A percentile compares a stretch with the other conserved stretches of the same genome.
Evolutionary conservation across 768 basidiomycete species (phyloP).

Genomic region (Pleurotus citrinopileatus): DNA sequence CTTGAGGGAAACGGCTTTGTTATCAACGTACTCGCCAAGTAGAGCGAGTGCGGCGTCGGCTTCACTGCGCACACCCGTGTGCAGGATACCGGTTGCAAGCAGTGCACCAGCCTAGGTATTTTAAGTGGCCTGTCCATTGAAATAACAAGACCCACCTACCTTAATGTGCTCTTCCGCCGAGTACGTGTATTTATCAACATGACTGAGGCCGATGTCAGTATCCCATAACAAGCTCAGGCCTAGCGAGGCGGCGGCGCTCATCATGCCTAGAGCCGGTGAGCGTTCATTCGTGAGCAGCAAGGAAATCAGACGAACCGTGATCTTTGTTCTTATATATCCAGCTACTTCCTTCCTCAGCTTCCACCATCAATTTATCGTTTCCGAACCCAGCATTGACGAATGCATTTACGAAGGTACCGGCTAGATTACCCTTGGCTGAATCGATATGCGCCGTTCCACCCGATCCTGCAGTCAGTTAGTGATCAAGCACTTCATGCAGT

Average conservation of each 20-base stretch:
- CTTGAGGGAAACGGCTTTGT: conserved; percentile 79
- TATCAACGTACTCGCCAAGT: conserved; percentile 86
- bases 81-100: conserved; percentile 91
- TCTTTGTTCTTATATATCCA: conserved; percentile 99
- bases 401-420: conserved; percentile 97
- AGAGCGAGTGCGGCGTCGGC: conserved; percentile 91
- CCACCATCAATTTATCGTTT: conserved; percentile 98
- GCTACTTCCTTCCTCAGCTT: conserved; percentile 92
- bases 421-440: conserved; percentile 91
- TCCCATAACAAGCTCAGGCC: conserved; percentile 96
- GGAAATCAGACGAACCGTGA: conserved; percentile 55
- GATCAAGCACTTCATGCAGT: neutral
- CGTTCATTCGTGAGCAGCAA: neutral
- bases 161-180: conserved; percentile 96
- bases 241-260: conserved; percentile 92
- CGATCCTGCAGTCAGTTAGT: conserved; percentile 39
- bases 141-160: conserved; percentile 27
- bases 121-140: neutral
- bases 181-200: conserved; percentile 97
- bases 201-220: conserved; percentile 88
- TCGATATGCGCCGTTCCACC: conserved; percentile 77
- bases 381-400: conserved; percentile 99
- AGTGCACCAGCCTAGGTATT: conserved; percentile 76
- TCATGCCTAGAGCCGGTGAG: conserved; percentile 63
- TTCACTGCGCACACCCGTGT: conserved; percentile 86